Evolutionary conservation across 805 yeast genomes (phyloP).

Genomic region (Pichia thaimueangensis): DNA sequence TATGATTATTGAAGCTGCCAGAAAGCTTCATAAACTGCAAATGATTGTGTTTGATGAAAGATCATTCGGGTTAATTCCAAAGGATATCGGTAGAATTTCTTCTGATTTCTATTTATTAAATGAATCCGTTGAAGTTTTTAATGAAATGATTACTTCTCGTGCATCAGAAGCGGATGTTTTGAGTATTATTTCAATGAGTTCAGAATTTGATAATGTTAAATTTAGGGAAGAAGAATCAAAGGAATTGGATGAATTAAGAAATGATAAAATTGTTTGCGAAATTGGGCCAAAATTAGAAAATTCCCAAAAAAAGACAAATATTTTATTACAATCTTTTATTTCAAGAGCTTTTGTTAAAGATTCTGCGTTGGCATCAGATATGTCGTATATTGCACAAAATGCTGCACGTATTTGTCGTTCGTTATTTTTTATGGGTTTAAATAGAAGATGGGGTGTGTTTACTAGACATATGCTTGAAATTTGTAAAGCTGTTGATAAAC

Average conservation of each 20-base stretch:
- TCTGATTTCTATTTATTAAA: slow-evolving; percentile 86
- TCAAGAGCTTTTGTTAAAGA: slow-evolving; percentile 69
- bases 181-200: slow-evolving; percentile 83
- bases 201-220: slow-evolving; percentile 87
- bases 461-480: slow-evolving; percentile 68
- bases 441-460: slow-evolving; percentile 86
- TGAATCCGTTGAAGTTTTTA: slow-evolving; percentile 84
- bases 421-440: slow-evolving; percentile 75
- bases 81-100: slow-evolving; percentile 90
- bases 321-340: slow-evolving; percentile 80
- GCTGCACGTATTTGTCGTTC: slow-evolving; percentile 92
- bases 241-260: slow-evolving; percentile 61
- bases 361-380: slow-evolving; percentile 78
- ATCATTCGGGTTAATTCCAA: slow-evolving; percentile 70
- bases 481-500: slow-evolving; percentile 79
- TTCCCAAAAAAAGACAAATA: slow-evolving; percentile 80
- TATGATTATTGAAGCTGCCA: slow-evolving; percentile 75
- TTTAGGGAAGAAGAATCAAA: slow-evolving; percentile 79
- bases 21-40: slow-evolving; percentile 75
- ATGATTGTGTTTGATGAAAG: slow-evolving; percentile 91
- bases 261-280: slow-evolving; percentile 67
- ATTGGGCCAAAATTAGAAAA: slow-evolving; percentile 70
- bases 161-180: slow-evolving; percentile 91
- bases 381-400: slow-evolving; percentile 92
- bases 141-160: slow-evolving; percentile 70